A percentile compares a stretch with the other conserved stretches of the same genome.
Evolutionary conservation across 371 early-diverging fungal species (phyloP).

Genomic region (Umbelopsis sp.): DNA sequence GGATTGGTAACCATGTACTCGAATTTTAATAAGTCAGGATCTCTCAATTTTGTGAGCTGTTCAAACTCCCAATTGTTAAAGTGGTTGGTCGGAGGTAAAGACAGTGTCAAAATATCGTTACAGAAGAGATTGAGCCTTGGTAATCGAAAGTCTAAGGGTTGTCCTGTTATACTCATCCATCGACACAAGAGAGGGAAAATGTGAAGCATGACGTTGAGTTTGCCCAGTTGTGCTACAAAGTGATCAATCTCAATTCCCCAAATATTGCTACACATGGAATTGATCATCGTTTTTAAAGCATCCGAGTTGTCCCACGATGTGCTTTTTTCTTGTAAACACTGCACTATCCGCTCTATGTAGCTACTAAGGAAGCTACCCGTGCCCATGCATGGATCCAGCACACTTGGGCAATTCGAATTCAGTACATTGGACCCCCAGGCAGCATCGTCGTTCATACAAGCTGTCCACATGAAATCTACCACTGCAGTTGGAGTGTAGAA

Average conservation of each 20-base stretch:
- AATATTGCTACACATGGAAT: slow-evolving; percentile 40
- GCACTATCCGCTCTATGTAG: slow-evolving; percentile 48
- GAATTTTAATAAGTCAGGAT: slow-evolving; percentile 48
- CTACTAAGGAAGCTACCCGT: slow-evolving; percentile 64
- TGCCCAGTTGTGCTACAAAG: slow-evolving; percentile 53
- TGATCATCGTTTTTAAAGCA: slow-evolving; percentile 33
- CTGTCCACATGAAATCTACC: slow-evolving; percentile 67
- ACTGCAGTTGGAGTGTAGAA: slow-evolving; percentile 67
- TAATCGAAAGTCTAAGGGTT: slow-evolving; percentile 29
- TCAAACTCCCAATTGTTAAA: slow-evolving; percentile 43
- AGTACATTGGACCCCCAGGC: slow-evolving; percentile 8
- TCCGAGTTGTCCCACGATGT: slow-evolving; percentile 45
- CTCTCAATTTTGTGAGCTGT: slow-evolving; percentile 45
- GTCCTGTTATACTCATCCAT: slow-evolving; percentile 21
- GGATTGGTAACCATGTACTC: slow-evolving; percentile 69
- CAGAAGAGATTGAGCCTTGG: slow-evolving; percentile 55
- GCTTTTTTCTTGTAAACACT: slow-evolving; percentile 13
- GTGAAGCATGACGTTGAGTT: slow-evolving; percentile 45
- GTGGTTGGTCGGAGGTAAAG: slow-evolving; percentile 9
- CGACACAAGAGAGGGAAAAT: slow-evolving; percentile 40
- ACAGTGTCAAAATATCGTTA: slow-evolving; percentile 60
- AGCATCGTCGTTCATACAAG: slow-evolving; percentile 25
- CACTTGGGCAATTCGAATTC: slow-evolving; percentile 36
- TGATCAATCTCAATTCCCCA: slow-evolving; percentile 71
- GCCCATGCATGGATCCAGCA: slow-evolving; percentile 67